Conservation (phyloP, 345 rosid species). For the Schrenkiella parvula region DNA sequence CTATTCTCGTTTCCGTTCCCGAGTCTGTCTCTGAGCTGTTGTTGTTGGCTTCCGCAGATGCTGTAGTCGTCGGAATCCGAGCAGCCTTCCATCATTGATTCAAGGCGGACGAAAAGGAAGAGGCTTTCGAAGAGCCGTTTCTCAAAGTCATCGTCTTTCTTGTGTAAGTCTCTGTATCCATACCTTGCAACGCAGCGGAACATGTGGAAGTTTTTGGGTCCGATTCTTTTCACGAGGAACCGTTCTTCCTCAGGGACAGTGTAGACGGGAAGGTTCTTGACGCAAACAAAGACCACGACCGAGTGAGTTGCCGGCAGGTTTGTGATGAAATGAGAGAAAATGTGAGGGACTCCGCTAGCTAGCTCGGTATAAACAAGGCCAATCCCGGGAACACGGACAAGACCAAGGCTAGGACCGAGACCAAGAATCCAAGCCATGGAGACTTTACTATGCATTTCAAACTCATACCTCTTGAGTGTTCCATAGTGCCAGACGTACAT, state of each 20-base stretch:
- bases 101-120: conserved; percentile 56
- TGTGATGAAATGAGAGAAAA: conserved; percentile 82
- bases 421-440: conserved; percentile 86
- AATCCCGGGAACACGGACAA: conserved; percentile 73
- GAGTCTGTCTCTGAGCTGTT: conserved; percentile 11
- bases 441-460: conserved; percentile 72
- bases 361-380: conserved; percentile 87
- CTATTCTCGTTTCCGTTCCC: background rate
- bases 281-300: conserved; percentile 62
- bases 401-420: conserved; percentile 77
- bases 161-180: conserved; percentile 73
- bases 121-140: conserved; percentile 57
- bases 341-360: conserved; percentile 75
- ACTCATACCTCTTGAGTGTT: conserved; percentile 61
- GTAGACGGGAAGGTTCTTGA: conserved; percentile 76
- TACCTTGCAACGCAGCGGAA: conserved; percentile 80
- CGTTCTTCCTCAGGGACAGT: conserved; percentile 72
- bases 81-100: conserved; percentile 73
- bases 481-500: conserved; percentile 83
- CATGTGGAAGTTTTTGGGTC: conserved; percentile 73
- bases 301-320: conserved; percentile 71
- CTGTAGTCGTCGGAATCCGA: conserved; percentile 80
- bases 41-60: conserved; percentile 42
- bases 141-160: conserved; percentile 78
- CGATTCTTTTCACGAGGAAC: conserved; percentile 66